phyloP scores from a whole-genome alignment of 768 basidiomycete species.

The Tulasnella calospora region DNA sequence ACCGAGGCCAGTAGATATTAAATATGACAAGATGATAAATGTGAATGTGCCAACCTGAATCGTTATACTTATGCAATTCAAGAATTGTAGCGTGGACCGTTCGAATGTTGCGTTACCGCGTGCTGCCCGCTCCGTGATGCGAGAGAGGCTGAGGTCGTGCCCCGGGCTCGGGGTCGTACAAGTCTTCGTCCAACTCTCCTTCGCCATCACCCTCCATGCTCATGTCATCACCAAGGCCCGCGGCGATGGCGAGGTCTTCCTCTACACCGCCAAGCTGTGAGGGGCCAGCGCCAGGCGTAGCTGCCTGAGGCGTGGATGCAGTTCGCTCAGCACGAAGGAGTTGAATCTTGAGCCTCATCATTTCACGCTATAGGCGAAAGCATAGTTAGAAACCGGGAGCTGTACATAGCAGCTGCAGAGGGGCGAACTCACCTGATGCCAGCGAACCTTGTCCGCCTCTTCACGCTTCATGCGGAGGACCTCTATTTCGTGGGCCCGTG shows the following conservation, averaged over 20 bases:
- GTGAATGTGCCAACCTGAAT: background rate
- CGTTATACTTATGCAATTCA: background rate
- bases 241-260: conserved; percentile 20
- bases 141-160: background rate
- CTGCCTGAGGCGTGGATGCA: background rate
- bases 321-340: conserved; percentile 23
- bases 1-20: conserved; percentile 8
- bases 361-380: conserved; percentile 17
- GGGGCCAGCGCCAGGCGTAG: background rate
- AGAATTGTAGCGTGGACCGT: background rate
- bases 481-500: conserved; percentile 24
- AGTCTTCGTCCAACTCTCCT: conserved; percentile 23
- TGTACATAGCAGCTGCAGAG: background rate
- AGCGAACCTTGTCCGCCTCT: conserved; percentile 26
- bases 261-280: conserved; percentile 1
- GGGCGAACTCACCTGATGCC: conserved; percentile 21
- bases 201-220: conserved; percentile 25
- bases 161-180: conserved; percentile 14
- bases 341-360: conserved; percentile 28
- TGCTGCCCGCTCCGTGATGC: background rate
- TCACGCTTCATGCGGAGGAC: conserved; percentile 26
- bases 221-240: conserved; percentile 19
- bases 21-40: background rate
- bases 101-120: background rate
- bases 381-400: background rate